Percentiles rank a stretch among this genome's conserved stretches.
Evolutionary conservation across 2,329 filamentous ascomycete genomes (phyloP).

Genomic region (Aspergillus novofumigatus): DNA sequence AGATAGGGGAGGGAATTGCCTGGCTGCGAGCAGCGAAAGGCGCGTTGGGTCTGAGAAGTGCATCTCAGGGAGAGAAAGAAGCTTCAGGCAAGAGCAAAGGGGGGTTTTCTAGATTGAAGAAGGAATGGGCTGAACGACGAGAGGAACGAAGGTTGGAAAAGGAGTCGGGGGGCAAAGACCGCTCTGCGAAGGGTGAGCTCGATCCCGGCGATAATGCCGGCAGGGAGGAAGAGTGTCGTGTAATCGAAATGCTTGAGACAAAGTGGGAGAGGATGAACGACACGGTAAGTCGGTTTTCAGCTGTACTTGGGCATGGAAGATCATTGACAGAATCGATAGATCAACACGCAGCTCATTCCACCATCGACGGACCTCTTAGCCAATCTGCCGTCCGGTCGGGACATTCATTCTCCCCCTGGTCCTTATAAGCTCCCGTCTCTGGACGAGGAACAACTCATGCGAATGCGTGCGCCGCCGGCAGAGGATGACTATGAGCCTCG

Average conservation of each 20-base stretch:
- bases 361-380: slow-evolving; percentile 66
- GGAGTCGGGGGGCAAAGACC: slow-evolving; percentile 43
- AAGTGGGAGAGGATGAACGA: slow-evolving; percentile 96
- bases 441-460: slow-evolving; percentile 58
- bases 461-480: slow-evolving; percentile 56
- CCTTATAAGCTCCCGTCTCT: slow-evolving; percentile 63
- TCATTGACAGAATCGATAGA: slow-evolving; percentile 43
- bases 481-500: slow-evolving; percentile 39
- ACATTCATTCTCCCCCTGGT: slow-evolving; percentile 68
- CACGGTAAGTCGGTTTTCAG: slow-evolving; percentile 56
- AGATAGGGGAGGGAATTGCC: slow-evolving; percentile 78
- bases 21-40: slow-evolving; percentile 77
- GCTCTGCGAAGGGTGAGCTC: slow-evolving; percentile 28
- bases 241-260: slow-evolving; percentile 78
- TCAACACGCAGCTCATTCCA: slow-evolving; percentile 76
- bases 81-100: slow-evolving; percentile 22
- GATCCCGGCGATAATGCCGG: slow-evolving; percentile 70
- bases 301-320: background rate
- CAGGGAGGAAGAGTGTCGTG: slow-evolving; percentile 74
- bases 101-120: slow-evolving; percentile 57
- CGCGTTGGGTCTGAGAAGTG: slow-evolving; percentile 63
- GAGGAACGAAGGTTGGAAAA: slow-evolving; percentile 78
- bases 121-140: slow-evolving; percentile 69
- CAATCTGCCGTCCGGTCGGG: slow-evolving; percentile 80
- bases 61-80: slow-evolving; percentile 45